Conservation (phyloP, 2,329 filamentous ascomycete genomes). For the Zarea fungicola region DNA sequence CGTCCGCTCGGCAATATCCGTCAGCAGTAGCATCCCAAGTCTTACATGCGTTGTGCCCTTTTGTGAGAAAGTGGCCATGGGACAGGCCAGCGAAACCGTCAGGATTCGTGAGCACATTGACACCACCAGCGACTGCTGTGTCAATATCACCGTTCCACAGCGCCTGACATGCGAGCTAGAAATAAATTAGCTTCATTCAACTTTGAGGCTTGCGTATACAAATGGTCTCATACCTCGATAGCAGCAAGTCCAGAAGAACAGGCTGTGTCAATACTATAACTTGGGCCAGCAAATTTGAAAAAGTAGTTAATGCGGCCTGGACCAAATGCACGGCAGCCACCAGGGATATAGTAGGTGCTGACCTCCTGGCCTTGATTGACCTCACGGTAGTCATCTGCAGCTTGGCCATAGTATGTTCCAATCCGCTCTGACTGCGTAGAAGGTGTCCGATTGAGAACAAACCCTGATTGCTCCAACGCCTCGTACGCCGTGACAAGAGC, state of each 20-base stretch:
- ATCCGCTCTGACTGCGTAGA: conserved; percentile 53
- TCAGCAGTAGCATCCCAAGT: conserved; percentile 77
- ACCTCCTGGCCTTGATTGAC: conserved; percentile 67
- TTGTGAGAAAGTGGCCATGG: conserved; percentile 71
- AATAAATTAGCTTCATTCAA: no score
- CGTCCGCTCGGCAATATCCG: conserved; percentile 77
- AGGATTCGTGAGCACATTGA: conserved; percentile 70
- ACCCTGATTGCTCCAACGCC: conserved; percentile 69
- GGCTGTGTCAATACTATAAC: conserved; percentile 29
- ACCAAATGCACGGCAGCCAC: conserved; percentile 44
- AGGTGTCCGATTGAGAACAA: conserved; percentile 58
- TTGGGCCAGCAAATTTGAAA: conserved; percentile 44
- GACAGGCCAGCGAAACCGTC: conserved; percentile 73
- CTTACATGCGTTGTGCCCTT: conserved; percentile 38
- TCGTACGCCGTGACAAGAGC: conserved; percentile 70
- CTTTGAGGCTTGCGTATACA: no score
- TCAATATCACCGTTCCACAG: conserved; percentile 61
- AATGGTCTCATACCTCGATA: no score
- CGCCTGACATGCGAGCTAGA: conserved; percentile 52
- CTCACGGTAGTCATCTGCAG: conserved; percentile 75
- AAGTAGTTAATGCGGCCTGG: conserved; percentile 64
- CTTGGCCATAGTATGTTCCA: conserved; percentile 71
- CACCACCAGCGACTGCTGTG: conserved; percentile 68
- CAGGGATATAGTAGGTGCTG: conserved; percentile 49
- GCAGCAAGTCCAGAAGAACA: conserved; percentile 29